Evolutionary conservation across 23 red algal genomes (phyloP).

Genomic region (Gracilaria domingensis): DNA sequence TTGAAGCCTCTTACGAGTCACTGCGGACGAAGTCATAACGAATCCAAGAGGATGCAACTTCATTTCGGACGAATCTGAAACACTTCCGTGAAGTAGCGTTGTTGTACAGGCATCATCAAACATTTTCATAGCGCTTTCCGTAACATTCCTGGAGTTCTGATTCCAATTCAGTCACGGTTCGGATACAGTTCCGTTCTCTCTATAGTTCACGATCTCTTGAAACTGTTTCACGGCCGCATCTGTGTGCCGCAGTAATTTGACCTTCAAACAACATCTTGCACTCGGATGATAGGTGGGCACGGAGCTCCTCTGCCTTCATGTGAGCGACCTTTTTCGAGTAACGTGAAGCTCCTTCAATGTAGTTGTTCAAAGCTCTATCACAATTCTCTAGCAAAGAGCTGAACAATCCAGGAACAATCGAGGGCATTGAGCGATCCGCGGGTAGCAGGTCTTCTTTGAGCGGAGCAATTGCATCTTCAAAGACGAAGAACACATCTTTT

Average conservation of each 20-base stretch:
- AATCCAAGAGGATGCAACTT: constrained; percentile 50
- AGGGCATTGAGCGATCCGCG: constrained; percentile 15
- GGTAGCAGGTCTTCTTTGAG: constrained; percentile 49
- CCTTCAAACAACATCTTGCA: constrained; percentile 65
- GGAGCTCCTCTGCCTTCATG: constrained; percentile 61
- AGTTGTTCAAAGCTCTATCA: constrained; percentile 50
- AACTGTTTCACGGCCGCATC: constrained; percentile 48
- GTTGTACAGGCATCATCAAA: constrained; percentile 53
- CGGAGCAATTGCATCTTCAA: constrained; percentile 17
- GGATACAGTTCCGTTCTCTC: background rate
- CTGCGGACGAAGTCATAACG: background rate
- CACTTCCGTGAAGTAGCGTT: background rate
- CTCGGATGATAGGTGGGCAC: constrained; percentile 53
- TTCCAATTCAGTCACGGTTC: constrained; percentile 51
- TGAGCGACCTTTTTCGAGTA: constrained; percentile 71
- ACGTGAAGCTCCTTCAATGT: constrained; percentile 60
- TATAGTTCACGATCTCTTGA: constrained; percentile 10
- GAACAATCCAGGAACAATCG: constrained; percentile 42
- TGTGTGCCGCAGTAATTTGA: constrained; percentile 61
- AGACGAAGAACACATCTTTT: constrained; percentile 52
- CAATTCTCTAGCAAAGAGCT: constrained; percentile 22
- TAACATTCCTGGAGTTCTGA: constrained; percentile 8
- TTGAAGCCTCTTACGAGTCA: constrained; percentile 16
- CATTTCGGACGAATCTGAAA: background rate
- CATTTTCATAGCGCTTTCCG: constrained; percentile 23